Evolutionary conservation across 345 rosid species (phyloP).

Genomic region (Tarenaya hassleriana): DNA sequence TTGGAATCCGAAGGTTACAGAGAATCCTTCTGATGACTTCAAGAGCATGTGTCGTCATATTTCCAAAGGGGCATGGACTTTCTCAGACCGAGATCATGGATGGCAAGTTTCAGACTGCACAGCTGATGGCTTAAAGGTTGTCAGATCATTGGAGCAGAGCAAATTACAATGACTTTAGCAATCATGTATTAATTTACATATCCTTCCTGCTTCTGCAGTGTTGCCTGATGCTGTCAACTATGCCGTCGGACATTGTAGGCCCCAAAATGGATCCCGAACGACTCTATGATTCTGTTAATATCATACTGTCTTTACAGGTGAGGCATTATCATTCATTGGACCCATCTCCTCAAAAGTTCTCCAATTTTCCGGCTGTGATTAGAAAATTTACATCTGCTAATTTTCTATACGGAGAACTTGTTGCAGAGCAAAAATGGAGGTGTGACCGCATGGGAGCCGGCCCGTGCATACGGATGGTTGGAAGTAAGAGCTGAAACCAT

Average conservation of each 20-base stretch:
- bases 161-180: not conserved
- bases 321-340: not conserved
- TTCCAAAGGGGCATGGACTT: conserved; percentile 70
- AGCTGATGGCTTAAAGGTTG: conserved; percentile 57
- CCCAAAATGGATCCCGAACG: conserved; percentile 26
- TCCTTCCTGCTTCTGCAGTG: conserved; percentile 21
- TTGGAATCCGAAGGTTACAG: conserved; percentile 29
- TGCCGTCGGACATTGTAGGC: conserved; percentile 28
- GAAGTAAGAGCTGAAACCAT: conserved; percentile 6
- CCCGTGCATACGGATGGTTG: conserved; percentile 20
- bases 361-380: not conserved
- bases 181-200: not conserved
- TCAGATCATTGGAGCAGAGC: not conserved
- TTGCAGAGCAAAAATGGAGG: conserved; percentile 42
- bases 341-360: not conserved
- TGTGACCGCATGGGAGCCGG: conserved; percentile 26
- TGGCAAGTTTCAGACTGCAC: conserved; percentile 76
- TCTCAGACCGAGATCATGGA: conserved; percentile 62
- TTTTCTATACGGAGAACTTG: not conserved
- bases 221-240: conserved; percentile 31
- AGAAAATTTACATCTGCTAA: not conserved
- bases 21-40: conserved; percentile 50
- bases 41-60: conserved; percentile 54
- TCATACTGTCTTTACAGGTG: conserved; percentile 39
- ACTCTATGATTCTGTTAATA: conserved; percentile 29